Evolutionary conservation across 2,329 filamentous ascomycete species (phyloP), one percentile per base, ranked within the genome.

Genomic region (Fusarium humuli): DNA sequence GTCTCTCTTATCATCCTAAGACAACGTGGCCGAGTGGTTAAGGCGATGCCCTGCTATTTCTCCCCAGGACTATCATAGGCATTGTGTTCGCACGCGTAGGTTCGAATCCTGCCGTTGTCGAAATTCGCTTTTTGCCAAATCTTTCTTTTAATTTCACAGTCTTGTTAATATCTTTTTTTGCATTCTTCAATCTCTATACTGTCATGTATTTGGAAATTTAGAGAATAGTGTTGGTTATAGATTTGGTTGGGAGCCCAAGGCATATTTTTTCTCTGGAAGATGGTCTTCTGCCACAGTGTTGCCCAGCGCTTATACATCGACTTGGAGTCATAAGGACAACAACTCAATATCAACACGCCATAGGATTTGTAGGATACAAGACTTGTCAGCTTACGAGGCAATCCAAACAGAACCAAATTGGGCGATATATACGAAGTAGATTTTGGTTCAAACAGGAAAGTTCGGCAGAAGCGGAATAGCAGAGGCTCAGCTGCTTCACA

Each of bases 91-190:
- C 63, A 66, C 63, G 63, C 63, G 63, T 66, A 66, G 63, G 63
- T 66, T 66, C 63, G 63, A 66, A 66, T 66, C 63, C 63, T 66
- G 63, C 63, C 62, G 63, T 66, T 66, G 63, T 67, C 63, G 63
- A 42, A 37, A 2, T 0, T 20, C 32, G 23, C 27, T 32, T 46
- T 42, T 58, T 42, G 7, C 12, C 11, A 11, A n/a, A 37, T 18
- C 3, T 13, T 27, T 14, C 2, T 3, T 3, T 29, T 13, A 4
- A 45, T 9, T 6, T 3, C 5, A 14, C 6, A 8, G 18, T 20
- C n/a, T 9, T 8, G 14, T 45, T 10, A 30, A 13, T 8, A 18
- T 23, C 20, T 9, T 6, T 18, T 46, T 13, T 25, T 32, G 8
- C 13, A 18, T 45, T 12, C 20, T 55, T 20, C n/a, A 14, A 14